Conservation (phyloP, 2,329 filamentous ascomycete species). For the Scedosporium aurantiacum region DNA sequence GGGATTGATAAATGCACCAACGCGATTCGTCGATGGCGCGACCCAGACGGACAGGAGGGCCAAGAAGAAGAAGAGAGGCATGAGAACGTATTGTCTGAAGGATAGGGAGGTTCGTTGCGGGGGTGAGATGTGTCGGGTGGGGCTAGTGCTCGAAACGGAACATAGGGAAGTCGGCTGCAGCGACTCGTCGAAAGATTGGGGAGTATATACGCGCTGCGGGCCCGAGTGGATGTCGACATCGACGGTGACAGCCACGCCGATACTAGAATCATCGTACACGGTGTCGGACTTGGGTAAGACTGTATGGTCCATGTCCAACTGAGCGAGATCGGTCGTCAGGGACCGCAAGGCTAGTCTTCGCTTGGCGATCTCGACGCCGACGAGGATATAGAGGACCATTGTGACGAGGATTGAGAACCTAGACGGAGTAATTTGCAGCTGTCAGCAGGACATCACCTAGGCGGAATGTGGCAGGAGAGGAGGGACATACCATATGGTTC, state of each 20-base stretch:
- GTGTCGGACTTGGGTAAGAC: not conserved
- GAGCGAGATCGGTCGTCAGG: not conserved
- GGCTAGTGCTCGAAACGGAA: not conserved
- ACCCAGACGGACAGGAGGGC: slow-evolving; percentile 2
- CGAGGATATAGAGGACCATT: not conserved
- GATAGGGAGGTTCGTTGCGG: not conserved
- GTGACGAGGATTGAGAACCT: not conserved
- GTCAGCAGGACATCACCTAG: not conserved
- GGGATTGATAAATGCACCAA: not conserved
- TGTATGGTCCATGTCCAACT: not conserved
- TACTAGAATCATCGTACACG: not conserved
- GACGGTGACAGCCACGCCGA: not conserved
- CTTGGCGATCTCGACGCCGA: not conserved
- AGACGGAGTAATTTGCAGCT: not conserved
- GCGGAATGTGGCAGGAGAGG: not conserved
- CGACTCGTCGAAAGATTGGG: not conserved
- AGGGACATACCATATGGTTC: not conserved
- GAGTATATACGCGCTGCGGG: not conserved
- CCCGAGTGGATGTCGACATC: not conserved
- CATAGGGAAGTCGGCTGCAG: not conserved
- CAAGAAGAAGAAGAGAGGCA: slow-evolving; percentile 5
- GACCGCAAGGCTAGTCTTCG: not conserved
- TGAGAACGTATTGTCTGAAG: slow-evolving; percentile 2
- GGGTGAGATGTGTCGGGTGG: not conserved
- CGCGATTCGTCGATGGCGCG: slow-evolving; percentile 1